Percentiles rank a stretch among this genome's conserved stretches.
These are phyloP conservation scores for Chalaropsis thielavioides DNA, from an alignment of 2,329 filamentous ascomycete species.

Conservation along the genomic window DNA sequence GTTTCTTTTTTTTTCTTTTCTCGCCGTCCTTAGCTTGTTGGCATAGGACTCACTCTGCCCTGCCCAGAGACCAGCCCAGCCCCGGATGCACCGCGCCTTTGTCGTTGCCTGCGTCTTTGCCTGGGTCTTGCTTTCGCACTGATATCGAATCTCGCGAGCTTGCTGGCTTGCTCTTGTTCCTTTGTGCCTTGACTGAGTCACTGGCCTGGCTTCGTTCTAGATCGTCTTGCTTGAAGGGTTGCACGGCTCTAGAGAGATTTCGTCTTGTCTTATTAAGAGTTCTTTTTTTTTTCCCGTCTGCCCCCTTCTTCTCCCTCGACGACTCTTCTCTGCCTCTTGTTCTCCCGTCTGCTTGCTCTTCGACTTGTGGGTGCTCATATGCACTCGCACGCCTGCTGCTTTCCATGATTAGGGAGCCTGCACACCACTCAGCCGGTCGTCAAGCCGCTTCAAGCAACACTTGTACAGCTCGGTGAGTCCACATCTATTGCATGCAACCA, in stretches of 20 bases:
- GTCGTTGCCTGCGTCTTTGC: too few relatives aligned
- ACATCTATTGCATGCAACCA: neutral
- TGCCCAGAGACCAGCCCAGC: neutral
- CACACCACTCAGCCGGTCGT: slow-evolving; percentile 10
- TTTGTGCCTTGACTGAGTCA: neutral
- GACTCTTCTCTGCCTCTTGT: neutral
- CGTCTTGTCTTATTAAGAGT: neutral
- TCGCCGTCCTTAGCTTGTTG: slow-evolving; percentile 1
- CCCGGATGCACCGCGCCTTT: too few relatives aligned
- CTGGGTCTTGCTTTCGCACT: too few relatives aligned
- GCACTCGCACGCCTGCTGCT: slow-evolving; percentile 24
- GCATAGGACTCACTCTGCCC: neutral
- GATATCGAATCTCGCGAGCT: slow-evolving; percentile 9
- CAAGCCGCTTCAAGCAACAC: slow-evolving; percentile 11
- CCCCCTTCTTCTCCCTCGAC: neutral
- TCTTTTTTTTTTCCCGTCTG: slow-evolving; percentile 1
- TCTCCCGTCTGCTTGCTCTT: neutral
- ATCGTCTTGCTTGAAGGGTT: neutral
- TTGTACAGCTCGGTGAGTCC: slow-evolving; percentile 6
- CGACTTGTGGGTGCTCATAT: slow-evolving; percentile 20
- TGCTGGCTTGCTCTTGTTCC: neutral
- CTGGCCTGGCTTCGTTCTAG: neutral
- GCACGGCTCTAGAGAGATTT: too few relatives aligned
- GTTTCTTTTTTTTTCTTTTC: slow-evolving; percentile 10
- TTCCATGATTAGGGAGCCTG: slow-evolving; percentile 17